phyloP scores from a whole-genome alignment of 176 grass and related monocot species.

The Oryza longistaminata region DNA sequence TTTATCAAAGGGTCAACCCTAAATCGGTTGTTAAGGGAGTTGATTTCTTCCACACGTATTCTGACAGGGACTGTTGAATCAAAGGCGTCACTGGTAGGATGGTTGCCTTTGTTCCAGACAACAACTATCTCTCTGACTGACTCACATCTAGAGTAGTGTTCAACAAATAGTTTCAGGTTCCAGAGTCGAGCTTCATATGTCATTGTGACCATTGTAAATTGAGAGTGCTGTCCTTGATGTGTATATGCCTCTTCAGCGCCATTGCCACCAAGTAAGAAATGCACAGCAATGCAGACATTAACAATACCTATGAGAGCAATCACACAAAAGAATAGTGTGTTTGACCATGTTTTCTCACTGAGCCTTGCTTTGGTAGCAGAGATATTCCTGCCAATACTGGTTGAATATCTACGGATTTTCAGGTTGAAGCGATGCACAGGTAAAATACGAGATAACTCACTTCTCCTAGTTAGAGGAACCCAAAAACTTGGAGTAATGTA shows the following conservation, averaged over 20 bases:
- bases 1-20: constrained; percentile 87
- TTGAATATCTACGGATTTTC: constrained; percentile 65
- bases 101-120: constrained; percentile 96
- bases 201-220: constrained; percentile 96
- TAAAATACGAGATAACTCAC: constrained; percentile 44
- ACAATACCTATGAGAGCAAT: constrained; percentile 50
- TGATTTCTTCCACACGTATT: constrained; percentile 75
- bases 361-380: constrained; percentile 63
- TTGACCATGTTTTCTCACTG: constrained; percentile 70
- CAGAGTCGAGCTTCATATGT: constrained; percentile 94
- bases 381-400: constrained; percentile 55
- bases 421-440: constrained; percentile 67
- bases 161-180: constrained; percentile 92
- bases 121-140: constrained; percentile 95
- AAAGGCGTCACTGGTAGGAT: constrained; percentile 58
- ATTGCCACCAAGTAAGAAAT: constrained; percentile 77
- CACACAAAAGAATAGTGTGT: constrained; percentile 65
- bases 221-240: constrained; percentile 71
- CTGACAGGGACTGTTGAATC: constrained; percentile 90
- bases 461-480: constrained; percentile 54
- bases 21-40: constrained; percentile 97
- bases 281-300: constrained; percentile 75
- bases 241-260: constrained; percentile 86
- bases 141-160: constrained; percentile 93
- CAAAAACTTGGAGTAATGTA: constrained; percentile 51